Percentiles rank a stretch among this genome's conserved stretches.
These are phyloP conservation scores for Raffaelea albimanens DNA, from an alignment of 2,329 filamentous ascomycete genomes.

Conservation along the genomic window DNA sequence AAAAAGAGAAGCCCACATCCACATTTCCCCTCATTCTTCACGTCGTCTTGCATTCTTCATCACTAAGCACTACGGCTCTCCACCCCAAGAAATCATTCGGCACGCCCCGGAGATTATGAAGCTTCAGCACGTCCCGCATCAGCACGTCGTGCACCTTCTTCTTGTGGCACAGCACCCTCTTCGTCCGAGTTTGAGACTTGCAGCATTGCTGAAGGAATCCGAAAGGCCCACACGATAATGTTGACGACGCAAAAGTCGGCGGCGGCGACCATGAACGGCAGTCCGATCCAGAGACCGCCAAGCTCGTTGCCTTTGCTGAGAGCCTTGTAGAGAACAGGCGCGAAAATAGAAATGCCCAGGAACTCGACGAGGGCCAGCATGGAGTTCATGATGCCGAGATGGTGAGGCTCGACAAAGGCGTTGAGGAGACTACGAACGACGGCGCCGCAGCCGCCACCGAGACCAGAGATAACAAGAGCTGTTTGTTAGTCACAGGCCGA, in stretches of 20 bases:
- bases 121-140: too few species aligned
- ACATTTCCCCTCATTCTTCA: background rate
- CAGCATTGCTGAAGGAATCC: constrained; percentile 11
- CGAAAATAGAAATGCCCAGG: constrained; percentile 34
- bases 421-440: constrained; percentile 42
- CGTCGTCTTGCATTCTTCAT: background rate
- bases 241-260: constrained; percentile 21
- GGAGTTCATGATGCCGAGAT: constrained; percentile 44
- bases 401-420: constrained; percentile 40
- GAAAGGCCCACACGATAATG: constrained; percentile 20
- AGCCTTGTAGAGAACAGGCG: constrained; percentile 35
- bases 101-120: too few species aligned
- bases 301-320: constrained; percentile 34
- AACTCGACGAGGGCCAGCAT: constrained; percentile 41
- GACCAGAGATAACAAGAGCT: constrained; percentile 33
- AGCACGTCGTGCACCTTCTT: background rate
- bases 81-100: too few species aligned
- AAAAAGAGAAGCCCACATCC: background rate
- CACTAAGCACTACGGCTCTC: too few species aligned
- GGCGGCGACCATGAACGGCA: constrained; percentile 35
- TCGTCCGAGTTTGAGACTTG: too few species aligned
- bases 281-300: constrained; percentile 37
- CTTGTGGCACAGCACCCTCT: background rate
- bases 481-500: background rate
- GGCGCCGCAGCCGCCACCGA: constrained; percentile 33